Percentiles rank a stretch among this genome's conserved stretches.
These are phyloP conservation scores for Magnolia sinica DNA, from an alignment of 164 flowering plant genomes.

Conservation along the genomic window DNA sequence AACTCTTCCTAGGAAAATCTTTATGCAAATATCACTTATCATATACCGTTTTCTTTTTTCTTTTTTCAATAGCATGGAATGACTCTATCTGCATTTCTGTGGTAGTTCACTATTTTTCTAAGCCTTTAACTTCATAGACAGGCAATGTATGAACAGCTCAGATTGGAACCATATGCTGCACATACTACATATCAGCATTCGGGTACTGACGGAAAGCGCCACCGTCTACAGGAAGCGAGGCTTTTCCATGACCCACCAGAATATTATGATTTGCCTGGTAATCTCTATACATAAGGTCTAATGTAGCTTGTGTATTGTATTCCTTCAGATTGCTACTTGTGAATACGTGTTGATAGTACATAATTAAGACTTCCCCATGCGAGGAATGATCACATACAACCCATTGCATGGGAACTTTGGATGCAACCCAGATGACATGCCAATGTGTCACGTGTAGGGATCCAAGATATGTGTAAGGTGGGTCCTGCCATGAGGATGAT, in stretches of 20 bases:
- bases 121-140: constrained; percentile 23
- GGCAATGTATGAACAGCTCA: constrained; percentile 86
- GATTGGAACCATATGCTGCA: constrained; percentile 90
- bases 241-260: constrained; percentile 90
- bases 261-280: constrained; percentile 87
- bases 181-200: constrained; percentile 97
- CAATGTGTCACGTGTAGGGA: no score
- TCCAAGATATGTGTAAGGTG: no score
- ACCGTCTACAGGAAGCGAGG: constrained; percentile 86
- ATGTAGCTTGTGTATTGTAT: not conserved
- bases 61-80: not conserved
- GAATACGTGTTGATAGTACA: not conserved
- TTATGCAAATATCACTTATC: no score
- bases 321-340: not conserved
- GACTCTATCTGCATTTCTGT: no score
- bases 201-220: constrained; percentile 96
- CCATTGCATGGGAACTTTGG: no score
- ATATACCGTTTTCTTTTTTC: not conserved
- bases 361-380: no score
- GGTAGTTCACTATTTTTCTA: not conserved
- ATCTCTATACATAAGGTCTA: not conserved
- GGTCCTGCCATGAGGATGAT: no score
- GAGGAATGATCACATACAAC: no score
- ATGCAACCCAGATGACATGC: no score
- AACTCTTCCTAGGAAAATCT: no score